Conservation (phyloP, 1,284 basidiomycete species). For the Tremellales sp. region DNA sequence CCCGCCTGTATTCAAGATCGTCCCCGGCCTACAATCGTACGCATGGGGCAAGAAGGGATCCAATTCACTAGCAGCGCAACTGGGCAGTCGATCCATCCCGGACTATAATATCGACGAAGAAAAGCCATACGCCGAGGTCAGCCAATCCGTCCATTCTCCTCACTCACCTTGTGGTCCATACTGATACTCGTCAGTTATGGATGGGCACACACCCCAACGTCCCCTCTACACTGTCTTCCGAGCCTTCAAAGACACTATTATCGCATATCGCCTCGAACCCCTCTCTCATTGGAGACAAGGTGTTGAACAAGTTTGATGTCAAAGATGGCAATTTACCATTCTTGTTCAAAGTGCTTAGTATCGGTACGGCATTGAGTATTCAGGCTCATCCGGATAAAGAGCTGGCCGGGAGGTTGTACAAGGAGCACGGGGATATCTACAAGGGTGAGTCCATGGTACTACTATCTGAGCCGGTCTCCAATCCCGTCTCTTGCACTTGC, state of each 20-base stretch:
- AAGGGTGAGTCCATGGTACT: slow-evolving; percentile 63
- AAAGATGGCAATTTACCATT: slow-evolving; percentile 76
- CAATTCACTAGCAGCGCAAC: slow-evolving; percentile 53
- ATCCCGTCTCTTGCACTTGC: background rate
- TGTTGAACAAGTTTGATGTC: slow-evolving; percentile 61
- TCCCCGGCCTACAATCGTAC: slow-evolving; percentile 48
- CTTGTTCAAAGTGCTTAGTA: slow-evolving; percentile 89
- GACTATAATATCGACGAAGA: slow-evolving; percentile 55
- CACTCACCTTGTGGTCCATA: background rate
- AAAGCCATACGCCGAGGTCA: slow-evolving; percentile 63
- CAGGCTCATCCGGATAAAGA: slow-evolving; percentile 95
- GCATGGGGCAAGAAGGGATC: slow-evolving; percentile 58
- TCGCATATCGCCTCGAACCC: slow-evolving; percentile 63
- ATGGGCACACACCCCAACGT: slow-evolving; percentile 95
- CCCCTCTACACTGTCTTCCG: slow-evolving; percentile 63
- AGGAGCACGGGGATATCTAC: slow-evolving; percentile 75
- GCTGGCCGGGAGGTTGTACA: slow-evolving; percentile 73
- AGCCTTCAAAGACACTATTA: slow-evolving; percentile 53
- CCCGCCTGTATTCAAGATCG: slow-evolving; percentile 39
- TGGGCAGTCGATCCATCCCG: slow-evolving; percentile 52
- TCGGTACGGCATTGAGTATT: slow-evolving; percentile 91
- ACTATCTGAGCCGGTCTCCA: background rate
- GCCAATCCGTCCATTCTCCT: slow-evolving; percentile 12
- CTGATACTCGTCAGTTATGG: slow-evolving; percentile 65
- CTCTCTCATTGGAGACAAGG: slow-evolving; percentile 58